Evolutionary conservation across 345 rosid species (phyloP).

Genomic region (Populus euphratica): DNA sequence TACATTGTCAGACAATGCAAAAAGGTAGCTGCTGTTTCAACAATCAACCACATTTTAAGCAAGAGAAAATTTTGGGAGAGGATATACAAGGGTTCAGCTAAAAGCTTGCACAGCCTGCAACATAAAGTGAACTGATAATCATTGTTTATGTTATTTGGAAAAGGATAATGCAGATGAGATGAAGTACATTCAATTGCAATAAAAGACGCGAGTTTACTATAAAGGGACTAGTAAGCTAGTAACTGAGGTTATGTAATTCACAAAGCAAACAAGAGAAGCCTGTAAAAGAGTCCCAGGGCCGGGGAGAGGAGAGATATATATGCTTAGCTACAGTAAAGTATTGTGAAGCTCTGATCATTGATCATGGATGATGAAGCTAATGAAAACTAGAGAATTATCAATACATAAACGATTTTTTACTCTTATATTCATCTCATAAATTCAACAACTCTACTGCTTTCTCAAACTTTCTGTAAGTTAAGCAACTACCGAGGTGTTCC

Average conservation of each 20-base stretch:
- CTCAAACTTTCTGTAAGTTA: neutral
- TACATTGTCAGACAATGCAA: constrained; percentile 71
- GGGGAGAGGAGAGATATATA: neutral
- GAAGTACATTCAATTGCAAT: neutral
- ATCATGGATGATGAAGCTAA: neutral
- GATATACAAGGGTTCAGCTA: constrained; percentile 88
- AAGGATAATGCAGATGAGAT: neutral
- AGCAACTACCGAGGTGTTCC: neutral
- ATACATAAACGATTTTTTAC: neutral
- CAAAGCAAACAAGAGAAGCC: neutral
- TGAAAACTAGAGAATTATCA: neutral
- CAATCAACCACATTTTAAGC: constrained; percentile 64
- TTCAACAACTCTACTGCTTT: neutral
- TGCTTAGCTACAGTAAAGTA: neutral
- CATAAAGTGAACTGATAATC: constrained; percentile 1
- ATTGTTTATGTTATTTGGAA: neutral
- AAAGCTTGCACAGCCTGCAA: constrained; percentile 80
- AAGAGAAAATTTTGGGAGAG: constrained; percentile 79
- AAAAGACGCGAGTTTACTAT: neutral
- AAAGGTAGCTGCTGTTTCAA: constrained; percentile 79
- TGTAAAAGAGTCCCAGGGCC: neutral
- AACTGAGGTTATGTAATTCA: neutral
- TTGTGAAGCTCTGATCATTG: neutral
- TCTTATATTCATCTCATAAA: neutral
- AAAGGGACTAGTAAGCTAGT: neutral